A percentile compares a stretch with the other conserved stretches of the same genome.
Evolutionary conservation across 768 basidiomycete species (phyloP).

Genomic region (Nidula microcarpa): DNA sequence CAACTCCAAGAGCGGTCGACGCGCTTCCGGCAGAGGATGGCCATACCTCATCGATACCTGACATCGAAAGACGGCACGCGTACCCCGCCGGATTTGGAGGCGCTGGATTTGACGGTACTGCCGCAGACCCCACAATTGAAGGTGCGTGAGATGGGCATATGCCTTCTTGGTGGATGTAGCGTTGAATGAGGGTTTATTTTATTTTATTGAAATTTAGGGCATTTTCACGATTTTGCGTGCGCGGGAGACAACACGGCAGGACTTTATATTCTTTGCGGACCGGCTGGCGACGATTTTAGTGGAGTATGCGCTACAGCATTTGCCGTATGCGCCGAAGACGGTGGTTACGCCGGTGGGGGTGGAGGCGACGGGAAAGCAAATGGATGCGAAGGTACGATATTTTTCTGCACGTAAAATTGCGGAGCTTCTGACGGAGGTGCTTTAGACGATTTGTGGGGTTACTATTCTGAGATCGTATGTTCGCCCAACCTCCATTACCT

Average conservation of each 20-base stretch:
- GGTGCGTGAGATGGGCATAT: constrained; percentile 30
- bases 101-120: constrained; percentile 60
- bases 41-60: constrained; percentile 41
- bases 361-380: constrained; percentile 54
- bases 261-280: constrained; percentile 93
- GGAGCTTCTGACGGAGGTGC: constrained; percentile 1
- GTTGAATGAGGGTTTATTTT: background rate
- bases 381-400: constrained; percentile 52
- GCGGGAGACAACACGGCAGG: constrained; percentile 63
- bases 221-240: constrained; percentile 88
- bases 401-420: background rate
- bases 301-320: constrained; percentile 77
- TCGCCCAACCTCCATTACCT: background rate
- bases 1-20: constrained; percentile 79
- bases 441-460: constrained; percentile 79
- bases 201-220: constrained; percentile 44
- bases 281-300: constrained; percentile 80
- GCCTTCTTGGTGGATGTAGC: background rate
- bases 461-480: constrained; percentile 85
- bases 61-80: constrained; percentile 24
- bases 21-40: constrained; percentile 72
- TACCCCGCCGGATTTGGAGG: constrained; percentile 34
- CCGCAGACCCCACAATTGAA: constrained; percentile 78
- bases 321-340: constrained; percentile 65
- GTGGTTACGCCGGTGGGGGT: constrained; percentile 68